Base-by-base conservation (phyloP, 768 basidiomycete species). In the Tricholoma sp. region DNA sequence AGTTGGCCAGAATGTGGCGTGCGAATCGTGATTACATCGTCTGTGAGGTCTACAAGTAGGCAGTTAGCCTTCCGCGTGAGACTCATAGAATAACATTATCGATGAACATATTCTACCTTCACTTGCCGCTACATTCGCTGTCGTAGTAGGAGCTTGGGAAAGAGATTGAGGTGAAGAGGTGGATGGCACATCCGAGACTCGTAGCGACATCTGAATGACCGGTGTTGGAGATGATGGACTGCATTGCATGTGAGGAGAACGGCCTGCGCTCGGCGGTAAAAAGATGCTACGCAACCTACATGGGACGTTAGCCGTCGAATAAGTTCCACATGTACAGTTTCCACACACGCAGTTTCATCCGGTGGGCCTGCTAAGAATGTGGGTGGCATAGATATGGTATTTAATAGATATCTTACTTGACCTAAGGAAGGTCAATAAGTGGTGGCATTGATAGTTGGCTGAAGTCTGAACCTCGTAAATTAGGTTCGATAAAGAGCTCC, bases 401-500 rank as follows among this genome's bases (percentile, higher is more conserved):
- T 49, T 49, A 49, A 9, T 17, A 49, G 32, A 1, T 10, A n/a
- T 32, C 47, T 32, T 32, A 49, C 17, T 49, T 24, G 29, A n/a
- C 12, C 47, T 49, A 8, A 31, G 31, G 8, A 32, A 31, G 32
- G 47, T 49, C 47, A 49, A 49, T 12, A 15, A 17, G n/a, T 32
- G 47, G 0, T n/a, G 20, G 32, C 8, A 49, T 32, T 17, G 29
- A n/a, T 12, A 13, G 17, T 31, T 49, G 47, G 12, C 15, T 49
- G 3, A 31, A 8, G n/a, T 48, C 33, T 61, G 49, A 45, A 74
- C 77, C 63, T 57, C 69, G 65, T 24, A 74, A 57, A 4, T 68
- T 59, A 48, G 68, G 66, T 48, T 78, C 76, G 9, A 63, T 58
- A 57, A 80, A 78, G 34, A 60, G 58, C 12, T 62, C 39, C 20